Base-by-base conservation (phyloP, 2,329 filamentous ascomycete species). In the Cercospora beticola region DNA sequence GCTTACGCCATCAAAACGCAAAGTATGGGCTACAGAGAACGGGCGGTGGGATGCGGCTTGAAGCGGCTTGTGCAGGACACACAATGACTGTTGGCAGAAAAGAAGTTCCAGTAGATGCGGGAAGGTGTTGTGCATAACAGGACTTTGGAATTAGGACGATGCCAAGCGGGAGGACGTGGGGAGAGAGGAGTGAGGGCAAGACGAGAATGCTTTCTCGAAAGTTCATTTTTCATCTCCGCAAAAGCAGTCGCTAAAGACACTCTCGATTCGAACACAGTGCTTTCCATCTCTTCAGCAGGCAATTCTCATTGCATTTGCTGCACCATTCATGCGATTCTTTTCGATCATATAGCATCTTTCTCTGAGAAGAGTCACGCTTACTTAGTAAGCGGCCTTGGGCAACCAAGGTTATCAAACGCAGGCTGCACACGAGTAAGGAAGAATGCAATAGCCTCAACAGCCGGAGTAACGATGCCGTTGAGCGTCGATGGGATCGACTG, bases 401-500 rank as follows among this genome's bases (percentile, higher is more conserved):
- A 82, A 5, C 80, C 80, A 60, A 80, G 70, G 65, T 81, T 80
- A 52, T 72, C 71, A 49, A 79, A 77, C 0, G 56, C 62, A 4
- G 77, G 75, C 14, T 61, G 65, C 21, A 81, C 65, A 64, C 79
- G 79, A 21, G 68, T 74, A 2, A 71, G 21, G n/a, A 76, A 72
- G 62, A 79, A 79, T 4, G 69, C 43, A 5, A 82, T 68, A 4
- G 76, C 77, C 33, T 79, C 73, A 14, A 82, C 74, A n/a, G 77
- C 78, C 12, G 80, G 79, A 1, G 78, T 78, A 30, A 82, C 67
- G 6, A 82, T 56, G n/a, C 78, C 74, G 66, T 81, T 81, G 28
- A 81, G 67, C 21, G 68, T 78, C 2, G 73, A 76, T 3, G 82
- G 83, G 0, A 84, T 72, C 4, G 66, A 68, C 40, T 78, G 74